A percentile compares a stretch with the other conserved stretches of the same genome.
Conservation (phyloP, 1,284 basidiomycete genomes). For the Cronartium quercuum region DNA sequence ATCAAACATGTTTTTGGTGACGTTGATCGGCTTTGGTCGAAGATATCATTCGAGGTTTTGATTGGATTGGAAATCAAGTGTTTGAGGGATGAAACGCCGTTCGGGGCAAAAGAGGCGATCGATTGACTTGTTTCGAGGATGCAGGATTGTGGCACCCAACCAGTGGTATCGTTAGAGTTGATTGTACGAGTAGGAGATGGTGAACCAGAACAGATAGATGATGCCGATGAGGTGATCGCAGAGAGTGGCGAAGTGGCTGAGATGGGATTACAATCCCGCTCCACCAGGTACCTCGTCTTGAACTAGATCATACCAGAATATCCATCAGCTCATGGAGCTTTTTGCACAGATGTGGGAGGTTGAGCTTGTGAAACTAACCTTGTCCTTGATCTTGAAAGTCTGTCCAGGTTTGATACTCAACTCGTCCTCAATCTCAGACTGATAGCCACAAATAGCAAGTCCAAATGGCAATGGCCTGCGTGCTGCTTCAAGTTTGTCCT, state of each 20-base stretch:
- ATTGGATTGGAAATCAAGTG: slow-evolving; percentile 19
- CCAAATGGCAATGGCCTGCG: slow-evolving; percentile 1
- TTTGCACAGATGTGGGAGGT: background rate
- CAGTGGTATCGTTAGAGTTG: slow-evolving; percentile 9
- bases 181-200: slow-evolving; percentile 8
- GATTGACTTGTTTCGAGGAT: slow-evolving; percentile 29
- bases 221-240: background rate
- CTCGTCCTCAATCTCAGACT: slow-evolving; percentile 6
- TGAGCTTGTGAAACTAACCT: background rate
- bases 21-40: slow-evolving; percentile 9
- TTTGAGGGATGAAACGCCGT: slow-evolving; percentile 13
- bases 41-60: background rate
- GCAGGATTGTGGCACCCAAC: slow-evolving; percentile 26
- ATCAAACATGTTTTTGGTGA: slow-evolving; percentile 8
- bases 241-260: slow-evolving; percentile 2
- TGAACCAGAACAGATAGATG: background rate
- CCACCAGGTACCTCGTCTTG: slow-evolving; percentile 23
- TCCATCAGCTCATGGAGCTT: background rate
- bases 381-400: slow-evolving; percentile 13
- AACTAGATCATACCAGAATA: background rate
- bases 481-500: background rate
- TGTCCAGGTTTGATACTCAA: slow-evolving; percentile 32
- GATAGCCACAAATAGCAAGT: slow-evolving; percentile 28
- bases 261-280: slow-evolving; percentile 24
- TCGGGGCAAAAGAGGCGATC: slow-evolving; percentile 1